Conservation (phyloP, 768 basidiomycete species). For the Boletus vinaceobasis region DNA sequence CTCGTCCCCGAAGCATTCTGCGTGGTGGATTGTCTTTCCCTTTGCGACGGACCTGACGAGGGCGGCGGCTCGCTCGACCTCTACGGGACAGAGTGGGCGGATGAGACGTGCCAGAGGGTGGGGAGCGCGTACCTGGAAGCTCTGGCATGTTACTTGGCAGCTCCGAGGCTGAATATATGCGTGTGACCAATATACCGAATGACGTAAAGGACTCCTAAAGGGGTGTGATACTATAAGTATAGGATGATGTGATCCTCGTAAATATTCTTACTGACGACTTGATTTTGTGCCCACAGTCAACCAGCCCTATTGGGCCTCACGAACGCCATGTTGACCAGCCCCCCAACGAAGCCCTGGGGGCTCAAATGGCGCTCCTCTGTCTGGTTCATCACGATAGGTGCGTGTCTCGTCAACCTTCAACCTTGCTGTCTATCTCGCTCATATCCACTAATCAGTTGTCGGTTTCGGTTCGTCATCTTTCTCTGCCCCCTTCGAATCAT, state of each 20-base stretch:
- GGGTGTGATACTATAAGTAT: neutral
- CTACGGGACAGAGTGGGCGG: constrained; percentile 30
- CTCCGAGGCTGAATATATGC: neutral
- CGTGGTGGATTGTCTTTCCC: constrained; percentile 51
- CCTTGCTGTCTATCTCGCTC: neutral
- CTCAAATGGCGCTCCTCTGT: constrained; percentile 57
- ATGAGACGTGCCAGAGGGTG: neutral
- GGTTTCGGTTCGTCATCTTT: constrained; percentile 41
- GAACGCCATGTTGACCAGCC: neutral
- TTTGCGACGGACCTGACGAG: constrained; percentile 50
- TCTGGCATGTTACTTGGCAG: constrained; percentile 34
- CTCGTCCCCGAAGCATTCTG: constrained; percentile 56
- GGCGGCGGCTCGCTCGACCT: constrained; percentile 66
- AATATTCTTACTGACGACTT: too few species aligned
- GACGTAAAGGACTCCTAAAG: neutral
- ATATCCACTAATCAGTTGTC: constrained; percentile 35
- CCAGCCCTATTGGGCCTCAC: constrained; percentile 1
- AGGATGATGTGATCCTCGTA: neutral
- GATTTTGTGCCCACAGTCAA: neutral
- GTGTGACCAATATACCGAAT: neutral
- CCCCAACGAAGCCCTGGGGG: constrained; percentile 37
- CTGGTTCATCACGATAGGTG: constrained; percentile 50
- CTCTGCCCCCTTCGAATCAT: neutral
- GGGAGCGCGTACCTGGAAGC: constrained; percentile 43
- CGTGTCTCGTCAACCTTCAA: constrained; percentile 7